Conservation (phyloP, 179 eudicot species). For the Silene noctiflora region DNA sequence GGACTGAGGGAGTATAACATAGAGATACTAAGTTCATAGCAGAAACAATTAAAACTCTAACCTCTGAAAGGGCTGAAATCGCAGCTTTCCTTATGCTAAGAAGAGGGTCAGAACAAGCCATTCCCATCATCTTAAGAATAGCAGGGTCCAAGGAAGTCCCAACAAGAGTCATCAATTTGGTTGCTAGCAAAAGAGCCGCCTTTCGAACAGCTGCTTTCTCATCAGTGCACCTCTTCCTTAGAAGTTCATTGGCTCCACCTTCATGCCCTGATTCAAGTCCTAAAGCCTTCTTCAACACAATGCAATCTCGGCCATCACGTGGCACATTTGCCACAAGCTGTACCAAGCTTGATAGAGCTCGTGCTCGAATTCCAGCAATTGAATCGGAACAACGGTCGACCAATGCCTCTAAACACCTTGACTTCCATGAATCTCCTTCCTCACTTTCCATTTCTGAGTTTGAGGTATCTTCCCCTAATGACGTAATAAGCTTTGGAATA, state of each 20-base stretch:
- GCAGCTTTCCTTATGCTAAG: conserved; percentile 95
- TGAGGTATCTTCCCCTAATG: conserved; percentile 31
- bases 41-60: conserved; percentile 25
- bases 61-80: conserved; percentile 90
- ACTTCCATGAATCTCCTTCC: conserved; percentile 52
- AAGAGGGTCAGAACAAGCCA: conserved; percentile 91
- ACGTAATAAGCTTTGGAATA: conserved; percentile 46
- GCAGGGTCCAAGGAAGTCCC: conserved; percentile 61
- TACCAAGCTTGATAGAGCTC: conserved; percentile 76
- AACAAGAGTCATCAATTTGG: conserved; percentile 58
- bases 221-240: conserved; percentile 73
- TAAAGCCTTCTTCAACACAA: conserved; percentile 50
- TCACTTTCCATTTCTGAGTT: conserved; percentile 32
- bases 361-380: conserved; percentile 71
- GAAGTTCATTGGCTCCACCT: conserved; percentile 45
- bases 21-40: background rate
- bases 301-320: conserved; percentile 29
- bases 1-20: background rate
- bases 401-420: conserved; percentile 67
- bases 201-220: conserved; percentile 97
- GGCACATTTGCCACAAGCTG: conserved; percentile 58
- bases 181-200: conserved; percentile 73
- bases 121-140: conserved; percentile 73
- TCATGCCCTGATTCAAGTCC: conserved; percentile 39
- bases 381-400: conserved; percentile 74